Percentiles rank a stretch among this genome's conserved stretches.
Conservation (phyloP, 495 filamentous ascomycete species). For the Penicillium silybi region DNA sequence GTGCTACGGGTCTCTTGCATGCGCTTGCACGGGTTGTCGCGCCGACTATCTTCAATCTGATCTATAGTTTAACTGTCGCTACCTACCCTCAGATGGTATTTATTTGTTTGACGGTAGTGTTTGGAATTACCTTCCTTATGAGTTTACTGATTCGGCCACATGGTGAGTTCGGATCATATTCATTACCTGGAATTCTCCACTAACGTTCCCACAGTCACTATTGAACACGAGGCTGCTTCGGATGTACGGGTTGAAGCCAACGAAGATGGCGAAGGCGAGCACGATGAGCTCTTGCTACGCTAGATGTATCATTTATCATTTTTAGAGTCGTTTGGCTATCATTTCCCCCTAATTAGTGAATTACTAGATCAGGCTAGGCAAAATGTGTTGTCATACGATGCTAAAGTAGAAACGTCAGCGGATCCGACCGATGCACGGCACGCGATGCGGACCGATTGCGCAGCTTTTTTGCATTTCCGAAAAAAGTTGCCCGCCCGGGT, state of each 20-base stretch:
- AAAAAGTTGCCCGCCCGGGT: conserved; percentile 22
- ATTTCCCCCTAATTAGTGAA: background rate
- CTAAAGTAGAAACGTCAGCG: conserved; percentile 3
- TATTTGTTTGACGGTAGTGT: conserved; percentile 62
- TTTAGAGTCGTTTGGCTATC: background rate
- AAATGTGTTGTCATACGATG: background rate
- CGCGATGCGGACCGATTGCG: conserved; percentile 18
- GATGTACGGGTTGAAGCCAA: conserved; percentile 20
- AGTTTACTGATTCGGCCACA: conserved; percentile 69
- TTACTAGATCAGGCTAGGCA: background rate
- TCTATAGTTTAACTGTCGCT: conserved; percentile 78
- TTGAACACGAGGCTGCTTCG: conserved; percentile 10
- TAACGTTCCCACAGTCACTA: conserved; percentile 16
- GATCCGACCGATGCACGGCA: conserved; percentile 18
- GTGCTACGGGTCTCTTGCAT: conserved; percentile 82
- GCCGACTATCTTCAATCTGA: conserved; percentile 75
- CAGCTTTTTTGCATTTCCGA: conserved; percentile 16
- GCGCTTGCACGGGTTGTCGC: conserved; percentile 73
- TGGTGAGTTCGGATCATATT: conserved; percentile 49
- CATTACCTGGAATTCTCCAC: background rate
- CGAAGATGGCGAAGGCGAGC: conserved; percentile 16
- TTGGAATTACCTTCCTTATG: conserved; percentile 59
- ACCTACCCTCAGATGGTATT: conserved; percentile 80
- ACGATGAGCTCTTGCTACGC: conserved; percentile 14
- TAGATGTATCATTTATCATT: background rate